Evolutionary conservation across 2,329 filamentous ascomycete species (phyloP).

Genomic region (Colletotrichum neosansevieriae): DNA sequence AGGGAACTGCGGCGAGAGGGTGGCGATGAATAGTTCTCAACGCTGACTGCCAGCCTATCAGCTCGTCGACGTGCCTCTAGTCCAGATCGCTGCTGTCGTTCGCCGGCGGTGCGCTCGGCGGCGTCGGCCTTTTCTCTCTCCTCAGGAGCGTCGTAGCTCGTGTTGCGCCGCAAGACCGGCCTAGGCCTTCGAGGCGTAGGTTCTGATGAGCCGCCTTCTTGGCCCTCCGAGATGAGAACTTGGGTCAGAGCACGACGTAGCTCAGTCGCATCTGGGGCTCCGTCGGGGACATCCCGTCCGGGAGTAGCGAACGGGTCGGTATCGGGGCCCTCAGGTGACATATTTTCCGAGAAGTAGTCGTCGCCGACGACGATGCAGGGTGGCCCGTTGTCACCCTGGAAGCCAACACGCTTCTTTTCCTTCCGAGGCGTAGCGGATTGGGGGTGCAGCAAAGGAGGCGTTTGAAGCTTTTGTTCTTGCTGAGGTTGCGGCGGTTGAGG

Average conservation of each 20-base stretch:
- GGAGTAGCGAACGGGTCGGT: conserved; percentile 36
- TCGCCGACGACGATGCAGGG: conserved; percentile 46
- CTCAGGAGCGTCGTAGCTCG: conserved; percentile 56
- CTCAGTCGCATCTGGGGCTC: conserved; percentile 54
- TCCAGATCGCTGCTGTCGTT: conserved; percentile 55
- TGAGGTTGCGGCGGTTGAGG: conserved; percentile 3
- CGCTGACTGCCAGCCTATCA: conserved; percentile 53
- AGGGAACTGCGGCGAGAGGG: conserved; percentile 31
- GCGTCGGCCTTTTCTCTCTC: conserved; percentile 55
- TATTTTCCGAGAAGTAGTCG: conserved; percentile 36
- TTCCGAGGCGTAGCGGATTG: conserved; percentile 41
- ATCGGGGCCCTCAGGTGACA: conserved; percentile 29
- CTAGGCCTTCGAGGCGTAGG: conserved; percentile 45
- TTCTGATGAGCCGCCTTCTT: conserved; percentile 31
- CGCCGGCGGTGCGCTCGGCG: conserved; percentile 52
- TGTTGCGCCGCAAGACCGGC: conserved; percentile 57
- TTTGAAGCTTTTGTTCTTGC: conserved; percentile 17
- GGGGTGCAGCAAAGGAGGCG: conserved; percentile 29
- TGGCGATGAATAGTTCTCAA: conserved; percentile 53
- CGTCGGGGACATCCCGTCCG: conserved; percentile 44
- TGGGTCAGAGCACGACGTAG: conserved; percentile 54
- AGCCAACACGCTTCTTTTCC: conserved; percentile 57
- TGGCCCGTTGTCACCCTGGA: conserved; percentile 43
- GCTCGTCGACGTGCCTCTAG: conserved; percentile 55
- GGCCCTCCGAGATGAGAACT: conserved; percentile 51